phyloP scores from a whole-genome alignment of 2,329 filamentous ascomycete genomes.

The Seiridium unicorne region DNA sequence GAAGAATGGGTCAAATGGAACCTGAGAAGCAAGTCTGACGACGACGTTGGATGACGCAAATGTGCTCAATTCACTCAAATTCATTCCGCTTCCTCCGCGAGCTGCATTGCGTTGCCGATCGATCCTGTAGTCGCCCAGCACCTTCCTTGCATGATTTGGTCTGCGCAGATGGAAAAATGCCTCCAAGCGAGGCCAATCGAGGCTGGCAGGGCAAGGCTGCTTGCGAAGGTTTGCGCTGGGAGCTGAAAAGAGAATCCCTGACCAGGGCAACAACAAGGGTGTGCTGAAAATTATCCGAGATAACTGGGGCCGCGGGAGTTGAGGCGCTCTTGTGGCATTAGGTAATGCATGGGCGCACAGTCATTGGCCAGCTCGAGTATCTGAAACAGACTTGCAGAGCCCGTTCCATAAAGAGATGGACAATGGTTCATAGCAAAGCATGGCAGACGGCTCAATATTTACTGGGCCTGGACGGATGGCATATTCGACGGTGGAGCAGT shows the following conservation, averaged over 20 bases:
- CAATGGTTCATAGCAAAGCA: neutral
- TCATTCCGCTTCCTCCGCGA: neutral
- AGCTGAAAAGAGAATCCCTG: neutral
- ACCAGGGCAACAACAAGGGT: neutral
- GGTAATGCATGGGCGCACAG: neutral
- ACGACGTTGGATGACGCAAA: neutral
- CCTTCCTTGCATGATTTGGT: neutral
- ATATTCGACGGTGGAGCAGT: too few relatives aligned
- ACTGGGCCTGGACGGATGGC: too few relatives aligned
- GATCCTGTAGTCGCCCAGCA: neutral
- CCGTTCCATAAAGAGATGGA: constrained; percentile 1
- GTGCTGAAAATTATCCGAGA: neutral
- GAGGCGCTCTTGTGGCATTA: neutral
- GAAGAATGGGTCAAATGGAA: neutral
- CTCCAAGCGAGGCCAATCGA: neutral
- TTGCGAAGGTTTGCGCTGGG: neutral
- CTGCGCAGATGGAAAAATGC: neutral
- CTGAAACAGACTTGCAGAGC: constrained; percentile 5
- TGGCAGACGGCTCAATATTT: neutral
- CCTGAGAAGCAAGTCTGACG: neutral
- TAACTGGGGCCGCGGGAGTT: neutral
- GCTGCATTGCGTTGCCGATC: neutral
- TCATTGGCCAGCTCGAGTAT: neutral
- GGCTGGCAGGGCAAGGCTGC: neutral
- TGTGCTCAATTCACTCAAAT: too few relatives aligned